Evolutionary conservation across 495 filamentous ascomycete genomes (phyloP).

Genomic region (Chlorociboria aeruginascens): DNA sequence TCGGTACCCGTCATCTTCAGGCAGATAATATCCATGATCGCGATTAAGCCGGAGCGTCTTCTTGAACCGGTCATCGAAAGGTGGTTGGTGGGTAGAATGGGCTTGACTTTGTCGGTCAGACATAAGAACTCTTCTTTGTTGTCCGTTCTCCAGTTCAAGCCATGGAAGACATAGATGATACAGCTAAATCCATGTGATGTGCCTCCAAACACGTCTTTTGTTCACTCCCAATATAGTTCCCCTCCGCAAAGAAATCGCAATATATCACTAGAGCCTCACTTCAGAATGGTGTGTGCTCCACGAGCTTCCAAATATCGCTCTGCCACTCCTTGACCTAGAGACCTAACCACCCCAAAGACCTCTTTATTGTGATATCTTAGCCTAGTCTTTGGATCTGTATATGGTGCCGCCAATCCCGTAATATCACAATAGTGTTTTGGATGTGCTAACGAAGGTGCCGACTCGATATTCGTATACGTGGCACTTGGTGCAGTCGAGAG

Average conservation of each 20-base stretch:
- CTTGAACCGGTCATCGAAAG: constrained; percentile 66
- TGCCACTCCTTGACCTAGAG: constrained; percentile 61
- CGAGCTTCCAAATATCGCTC: constrained; percentile 83
- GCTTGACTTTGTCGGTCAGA: constrained; percentile 86
- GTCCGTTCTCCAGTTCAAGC: background rate
- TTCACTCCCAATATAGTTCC: too few relatives aligned
- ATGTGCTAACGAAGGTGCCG: constrained; percentile 69
- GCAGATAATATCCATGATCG: constrained; percentile 38
- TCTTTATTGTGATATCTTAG: constrained; percentile 83
- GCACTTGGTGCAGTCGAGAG: constrained; percentile 45
- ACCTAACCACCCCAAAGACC: constrained; percentile 70
- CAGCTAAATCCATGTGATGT: too few relatives aligned
- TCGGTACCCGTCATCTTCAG: constrained; percentile 21
- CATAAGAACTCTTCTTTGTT: constrained; percentile 22
- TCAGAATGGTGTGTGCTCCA: constrained; percentile 85
- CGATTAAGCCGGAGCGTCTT: constrained; percentile 96
- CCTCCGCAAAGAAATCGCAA: too few relatives aligned
- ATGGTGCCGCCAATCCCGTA: constrained; percentile 77
- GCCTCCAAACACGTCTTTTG: too few relatives aligned
- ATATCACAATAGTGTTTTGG: constrained; percentile 86
- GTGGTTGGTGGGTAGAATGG: constrained; percentile 64
- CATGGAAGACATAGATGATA: too few relatives aligned
- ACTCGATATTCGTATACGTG: constrained; percentile 92
- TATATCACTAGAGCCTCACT: constrained; percentile 30
- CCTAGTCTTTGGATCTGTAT: constrained; percentile 87